Evolutionary conservation across 2,329 filamentous ascomycete species (phyloP).

Genomic region (Sporothrix euskadiensis): DNA sequence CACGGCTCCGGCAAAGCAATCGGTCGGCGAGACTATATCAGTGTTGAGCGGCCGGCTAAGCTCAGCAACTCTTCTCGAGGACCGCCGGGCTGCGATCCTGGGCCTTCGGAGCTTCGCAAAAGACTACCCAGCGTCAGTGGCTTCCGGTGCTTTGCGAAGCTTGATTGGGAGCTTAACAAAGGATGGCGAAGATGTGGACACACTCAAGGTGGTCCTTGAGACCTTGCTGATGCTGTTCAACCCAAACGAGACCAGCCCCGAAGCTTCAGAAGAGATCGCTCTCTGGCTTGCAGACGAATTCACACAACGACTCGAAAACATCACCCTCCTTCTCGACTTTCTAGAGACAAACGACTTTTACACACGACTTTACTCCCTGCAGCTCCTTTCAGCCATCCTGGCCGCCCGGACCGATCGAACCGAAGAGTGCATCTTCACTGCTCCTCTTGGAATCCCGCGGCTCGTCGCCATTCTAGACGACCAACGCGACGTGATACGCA

Average conservation of each 20-base stretch:
- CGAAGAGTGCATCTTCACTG: conserved; percentile 89
- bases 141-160: conserved; percentile 85
- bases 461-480: conserved; percentile 85
- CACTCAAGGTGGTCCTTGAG: conserved; percentile 91
- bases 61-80: conserved; percentile 89
- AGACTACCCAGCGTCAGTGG: conserved; percentile 91
- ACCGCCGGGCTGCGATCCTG: conserved; percentile 87
- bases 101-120: conserved; percentile 95
- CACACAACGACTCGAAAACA: conserved; percentile 95
- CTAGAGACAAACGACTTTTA: conserved; percentile 87
- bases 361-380: conserved; percentile 84
- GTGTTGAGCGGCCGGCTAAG: conserved; percentile 83
- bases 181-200: conserved; percentile 93
- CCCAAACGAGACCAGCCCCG: conserved; percentile 70
- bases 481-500: conserved; percentile 79
- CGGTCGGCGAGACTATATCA: conserved; percentile 89
- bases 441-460: conserved; percentile 82
- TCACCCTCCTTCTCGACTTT: conserved; percentile 84
- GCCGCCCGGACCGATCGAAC: conserved; percentile 84
- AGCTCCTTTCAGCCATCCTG: conserved; percentile 83
- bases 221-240: conserved; percentile 91
- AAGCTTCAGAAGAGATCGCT: conserved; percentile 93
- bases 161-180: conserved; percentile 82
- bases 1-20: conserved; percentile 87
- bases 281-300: conserved; percentile 98